Evolutionary conservation across 2,329 filamentous ascomycete genomes (phyloP).

Genomic region (Kalaharituber pfeilii): DNA sequence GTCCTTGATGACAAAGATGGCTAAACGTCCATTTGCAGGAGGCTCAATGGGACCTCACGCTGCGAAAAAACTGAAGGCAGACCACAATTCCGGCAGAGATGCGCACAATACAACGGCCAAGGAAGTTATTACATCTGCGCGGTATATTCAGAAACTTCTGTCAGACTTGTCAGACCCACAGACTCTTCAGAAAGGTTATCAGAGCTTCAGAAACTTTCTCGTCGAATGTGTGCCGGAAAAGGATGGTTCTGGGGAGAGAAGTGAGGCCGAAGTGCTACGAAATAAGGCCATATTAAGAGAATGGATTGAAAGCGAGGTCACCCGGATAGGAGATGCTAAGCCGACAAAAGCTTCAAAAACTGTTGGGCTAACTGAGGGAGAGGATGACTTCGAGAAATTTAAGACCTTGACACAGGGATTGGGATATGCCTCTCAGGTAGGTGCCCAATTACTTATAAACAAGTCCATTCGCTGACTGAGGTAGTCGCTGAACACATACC

Average conservation of each 20-base stretch:
- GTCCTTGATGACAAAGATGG: not conserved
- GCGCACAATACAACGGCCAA: not conserved
- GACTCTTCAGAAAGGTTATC: conserved; percentile 9
- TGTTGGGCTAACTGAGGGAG: conserved; percentile 5
- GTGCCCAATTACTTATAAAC: not conserved
- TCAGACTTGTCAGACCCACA: conserved; percentile 11
- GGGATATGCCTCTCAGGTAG: conserved; percentile 58
- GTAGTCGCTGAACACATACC: conserved; percentile 50
- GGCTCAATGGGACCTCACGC: not conserved
- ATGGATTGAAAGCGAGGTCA: conserved; percentile 44
- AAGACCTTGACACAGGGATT: conserved; percentile 71
- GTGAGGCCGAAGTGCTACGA: conserved; percentile 2
- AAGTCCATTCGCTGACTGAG: too few species aligned
- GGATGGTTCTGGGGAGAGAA: not conserved
- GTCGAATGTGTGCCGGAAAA: not conserved
- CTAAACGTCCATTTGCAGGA: not conserved
- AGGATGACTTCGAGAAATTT: conserved; percentile 43
- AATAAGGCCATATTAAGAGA: conserved; percentile 44
- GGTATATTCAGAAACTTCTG: conserved; percentile 11
- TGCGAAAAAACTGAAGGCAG: not conserved
- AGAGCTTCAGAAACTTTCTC: conserved; percentile 1
- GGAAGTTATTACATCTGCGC: conserved; percentile 8
- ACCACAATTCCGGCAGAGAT: not conserved
- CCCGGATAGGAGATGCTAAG: conserved; percentile 43
- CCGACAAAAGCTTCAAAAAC: conserved; percentile 38